Evolutionary conservation across 169 alveolate genomes (phyloP).

Genomic region (Plasmodium gallinaceum): DNA sequence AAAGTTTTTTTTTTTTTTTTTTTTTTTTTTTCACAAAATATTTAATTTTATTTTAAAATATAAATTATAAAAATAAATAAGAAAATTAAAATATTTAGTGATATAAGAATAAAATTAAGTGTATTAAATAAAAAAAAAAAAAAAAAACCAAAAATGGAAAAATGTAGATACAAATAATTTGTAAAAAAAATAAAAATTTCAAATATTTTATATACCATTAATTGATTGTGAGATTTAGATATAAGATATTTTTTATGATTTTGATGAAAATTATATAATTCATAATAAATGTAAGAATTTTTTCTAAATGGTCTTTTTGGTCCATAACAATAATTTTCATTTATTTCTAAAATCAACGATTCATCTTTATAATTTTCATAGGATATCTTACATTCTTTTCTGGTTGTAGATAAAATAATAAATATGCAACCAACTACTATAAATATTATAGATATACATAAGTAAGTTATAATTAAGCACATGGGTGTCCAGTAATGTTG

Average conservation of each 20-base stretch:
- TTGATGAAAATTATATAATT: conserved; percentile 82
- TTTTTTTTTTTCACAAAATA: no score
- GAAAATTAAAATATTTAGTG: background rate
- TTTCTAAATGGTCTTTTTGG: conserved; percentile 74
- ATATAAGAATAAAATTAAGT: no score
- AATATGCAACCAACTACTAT: conserved; percentile 55
- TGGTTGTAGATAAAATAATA: conserved; percentile 54
- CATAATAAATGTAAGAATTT: conserved; percentile 78
- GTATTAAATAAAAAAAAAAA: background rate
- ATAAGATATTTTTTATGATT: conserved; percentile 81
- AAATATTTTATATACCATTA: conserved; percentile 58
- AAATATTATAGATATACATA: conserved; percentile 28
- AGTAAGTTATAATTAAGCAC: conserved; percentile 47
- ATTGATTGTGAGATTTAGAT: conserved; percentile 82
- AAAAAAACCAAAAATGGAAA: background rate
- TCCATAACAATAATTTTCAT: conserved; percentile 53
- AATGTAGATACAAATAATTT: background rate
- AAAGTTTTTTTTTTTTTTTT: background rate
- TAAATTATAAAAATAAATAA: no score
- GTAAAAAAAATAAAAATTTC: background rate
- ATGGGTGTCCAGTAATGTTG: conserved; percentile 68
- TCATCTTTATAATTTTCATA: conserved; percentile 5
- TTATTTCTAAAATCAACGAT: conserved; percentile 29
- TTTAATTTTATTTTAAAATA: no score
- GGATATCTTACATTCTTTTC: conserved; percentile 76